Evolutionary conservation across 805 yeast genomes (phyloP).

Genomic region (Scheffersomyces stipitis): DNA sequence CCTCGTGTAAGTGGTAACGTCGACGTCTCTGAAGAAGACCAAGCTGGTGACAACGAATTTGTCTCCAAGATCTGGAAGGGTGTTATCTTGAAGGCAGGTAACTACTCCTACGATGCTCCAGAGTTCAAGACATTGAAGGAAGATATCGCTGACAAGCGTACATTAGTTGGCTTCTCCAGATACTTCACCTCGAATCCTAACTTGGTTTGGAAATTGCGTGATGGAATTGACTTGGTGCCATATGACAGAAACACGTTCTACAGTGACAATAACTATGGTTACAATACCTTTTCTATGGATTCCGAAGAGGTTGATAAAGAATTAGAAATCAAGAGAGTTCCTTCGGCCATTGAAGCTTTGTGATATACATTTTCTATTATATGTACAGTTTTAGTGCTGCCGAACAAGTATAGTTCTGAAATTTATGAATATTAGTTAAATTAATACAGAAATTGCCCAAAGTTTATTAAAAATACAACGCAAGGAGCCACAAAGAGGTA

Average conservation of each 20-base stretch:
- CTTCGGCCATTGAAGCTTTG: too few species aligned
- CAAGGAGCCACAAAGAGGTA: too few species aligned
- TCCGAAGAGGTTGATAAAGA: too few species aligned
- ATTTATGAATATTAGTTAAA: too few species aligned
- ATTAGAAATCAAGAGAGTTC: too few species aligned
- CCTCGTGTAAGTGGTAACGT: constrained; percentile 29
- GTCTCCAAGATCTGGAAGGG: constrained; percentile 34
- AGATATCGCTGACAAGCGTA: constrained; percentile 14
- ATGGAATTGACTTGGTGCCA: constrained; percentile 37
- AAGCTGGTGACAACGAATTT: constrained; percentile 24
- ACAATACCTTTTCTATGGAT: too few species aligned
- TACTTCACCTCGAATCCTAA: constrained; percentile 57
- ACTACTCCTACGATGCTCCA: constrained; percentile 21
- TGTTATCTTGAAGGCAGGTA: constrained; percentile 24
- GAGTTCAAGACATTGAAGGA: constrained; percentile 9
- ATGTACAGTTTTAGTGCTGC: too few species aligned
- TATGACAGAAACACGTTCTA: constrained; percentile 55
- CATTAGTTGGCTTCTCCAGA: constrained; percentile 45
- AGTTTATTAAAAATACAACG: too few species aligned
- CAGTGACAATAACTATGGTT: constrained; percentile 22
- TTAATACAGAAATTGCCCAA: too few species aligned
- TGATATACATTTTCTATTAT: too few species aligned
- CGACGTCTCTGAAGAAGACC: constrained; percentile 14
- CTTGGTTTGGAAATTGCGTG: constrained; percentile 42
- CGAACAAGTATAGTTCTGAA: too few species aligned